A percentile compares a stretch with the other conserved stretches of the same genome.
These are phyloP conservation scores for Aspergillus coremiiformis DNA, from an alignment of 495 filamentous ascomycete species.

Conservation along the genomic window DNA sequence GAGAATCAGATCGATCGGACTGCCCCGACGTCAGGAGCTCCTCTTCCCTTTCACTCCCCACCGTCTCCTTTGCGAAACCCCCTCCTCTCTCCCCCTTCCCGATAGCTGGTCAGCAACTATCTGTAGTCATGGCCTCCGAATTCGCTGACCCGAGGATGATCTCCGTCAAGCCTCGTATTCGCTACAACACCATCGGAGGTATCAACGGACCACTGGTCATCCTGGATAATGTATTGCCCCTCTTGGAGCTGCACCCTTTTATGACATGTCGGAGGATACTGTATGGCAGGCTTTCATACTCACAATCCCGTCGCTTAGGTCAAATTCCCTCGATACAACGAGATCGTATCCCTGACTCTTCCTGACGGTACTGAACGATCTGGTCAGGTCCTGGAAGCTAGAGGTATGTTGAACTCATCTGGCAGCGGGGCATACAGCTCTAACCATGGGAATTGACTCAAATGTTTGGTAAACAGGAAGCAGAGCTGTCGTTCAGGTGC, in stretches of 20 bases:
- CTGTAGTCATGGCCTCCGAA: constrained; percentile 49
- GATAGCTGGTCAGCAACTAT: constrained; percentile 14
- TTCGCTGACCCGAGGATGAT: constrained; percentile 71
- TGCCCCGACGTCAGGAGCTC: neutral
- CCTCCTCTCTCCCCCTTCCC: constrained; percentile 6
- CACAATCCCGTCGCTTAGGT: constrained; percentile 45
- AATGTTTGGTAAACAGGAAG: constrained; percentile 49
- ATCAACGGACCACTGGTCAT: constrained; percentile 97
- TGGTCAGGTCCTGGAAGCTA: constrained; percentile 94
- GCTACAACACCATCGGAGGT: constrained; percentile 97
- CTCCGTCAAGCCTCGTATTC: constrained; percentile 72
- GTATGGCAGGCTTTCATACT: neutral
- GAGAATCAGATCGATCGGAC: neutral
- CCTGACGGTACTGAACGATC: constrained; percentile 90
- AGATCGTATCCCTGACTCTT: constrained; percentile 93
- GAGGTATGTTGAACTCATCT: constrained; percentile 52
- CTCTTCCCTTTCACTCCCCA: constrained; percentile 12
- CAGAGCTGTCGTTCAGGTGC: constrained; percentile 85
- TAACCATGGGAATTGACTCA: constrained; percentile 6
- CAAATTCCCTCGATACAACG: constrained; percentile 95
- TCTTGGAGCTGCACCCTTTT: neutral
- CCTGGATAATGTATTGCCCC: constrained; percentile 74
- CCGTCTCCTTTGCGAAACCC: constrained; percentile 10
- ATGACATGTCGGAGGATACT: neutral
- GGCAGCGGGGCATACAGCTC: neutral